phyloP scores from a whole-genome alignment of 306 rosid species.

The Prunus padus region DNA sequence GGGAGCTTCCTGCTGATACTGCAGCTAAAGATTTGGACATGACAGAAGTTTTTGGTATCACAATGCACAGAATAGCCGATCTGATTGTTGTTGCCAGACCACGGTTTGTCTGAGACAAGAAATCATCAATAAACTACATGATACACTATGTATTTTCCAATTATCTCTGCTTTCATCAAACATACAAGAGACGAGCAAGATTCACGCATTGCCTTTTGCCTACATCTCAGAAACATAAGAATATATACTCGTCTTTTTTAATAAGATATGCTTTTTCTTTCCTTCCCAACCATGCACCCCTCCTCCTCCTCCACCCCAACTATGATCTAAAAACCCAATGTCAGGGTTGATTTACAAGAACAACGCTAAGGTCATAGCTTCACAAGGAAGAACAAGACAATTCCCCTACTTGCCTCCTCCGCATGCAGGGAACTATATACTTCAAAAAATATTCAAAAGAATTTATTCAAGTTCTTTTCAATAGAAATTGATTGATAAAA shows the following conservation, averaged over 20 bases:
- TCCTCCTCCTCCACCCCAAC: background rate
- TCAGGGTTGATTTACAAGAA: background rate
- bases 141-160: background rate
- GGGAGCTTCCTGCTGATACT: conserved; percentile 63
- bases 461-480: background rate
- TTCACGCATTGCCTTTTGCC: background rate
- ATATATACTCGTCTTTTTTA: background rate
- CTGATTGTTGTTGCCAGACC: conserved; percentile 50
- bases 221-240: background rate
- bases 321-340: background rate
- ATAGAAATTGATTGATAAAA: background rate
- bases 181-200: background rate
- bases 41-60: conserved; percentile 62
- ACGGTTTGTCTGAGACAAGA: conserved; percentile 20
- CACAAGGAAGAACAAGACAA: background rate
- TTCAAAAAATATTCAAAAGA: background rate
- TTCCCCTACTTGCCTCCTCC: background rate
- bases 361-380: background rate
- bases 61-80: conserved; percentile 54
- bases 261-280: background rate
- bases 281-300: too few species aligned
- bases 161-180: background rate
- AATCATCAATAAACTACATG: conserved; percentile 4
- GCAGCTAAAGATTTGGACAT: conserved; percentile 49
- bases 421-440: background rate